Conservation (phyloP, 2,329 filamentous ascomycete species). For the Thielaviopsis euricoi region DNA sequence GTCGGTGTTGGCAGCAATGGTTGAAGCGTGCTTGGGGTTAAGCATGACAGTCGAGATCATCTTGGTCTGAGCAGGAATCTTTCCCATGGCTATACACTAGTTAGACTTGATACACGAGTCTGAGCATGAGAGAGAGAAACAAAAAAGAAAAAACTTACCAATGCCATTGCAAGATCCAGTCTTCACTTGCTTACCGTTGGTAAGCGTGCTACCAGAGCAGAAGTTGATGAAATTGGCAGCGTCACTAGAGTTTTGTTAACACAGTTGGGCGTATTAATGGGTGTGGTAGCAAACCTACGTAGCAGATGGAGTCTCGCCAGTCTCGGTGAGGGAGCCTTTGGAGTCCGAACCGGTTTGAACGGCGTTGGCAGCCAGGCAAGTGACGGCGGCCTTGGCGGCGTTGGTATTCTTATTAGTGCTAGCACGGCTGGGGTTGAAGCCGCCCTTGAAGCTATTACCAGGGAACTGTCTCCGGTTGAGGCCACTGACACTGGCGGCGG, state of each 20-base stretch:
- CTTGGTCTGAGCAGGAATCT: constrained; percentile 35
- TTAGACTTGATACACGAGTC: constrained; percentile 12
- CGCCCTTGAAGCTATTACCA: constrained; percentile 14
- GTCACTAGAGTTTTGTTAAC: constrained; percentile 25
- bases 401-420: constrained; percentile 15
- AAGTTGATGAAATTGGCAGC: constrained; percentile 48
- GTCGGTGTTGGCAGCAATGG: constrained; percentile 28
- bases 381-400: constrained; percentile 16
- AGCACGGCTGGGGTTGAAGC: not conserved
- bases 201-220: constrained; percentile 35
- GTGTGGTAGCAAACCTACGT: constrained; percentile 26
- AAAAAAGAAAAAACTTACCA: constrained; percentile 24
- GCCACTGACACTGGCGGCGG: constrained; percentile 21
- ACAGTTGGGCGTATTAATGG: constrained; percentile 12
- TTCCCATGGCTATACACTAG: constrained; percentile 33
- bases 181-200: constrained; percentile 42
- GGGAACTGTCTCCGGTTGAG: constrained; percentile 27
- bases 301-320: constrained; percentile 33
- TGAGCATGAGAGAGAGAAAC: not conserved
- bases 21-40: constrained; percentile 34
- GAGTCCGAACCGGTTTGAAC: constrained; percentile 33
- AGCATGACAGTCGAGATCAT: constrained; percentile 42
- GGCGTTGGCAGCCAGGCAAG: constrained; percentile 25
- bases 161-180: constrained; percentile 48
- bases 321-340: constrained; percentile 29